Conservation (phyloP, 164 flowering plant genomes). For the Amborella trichopoda region DNA sequence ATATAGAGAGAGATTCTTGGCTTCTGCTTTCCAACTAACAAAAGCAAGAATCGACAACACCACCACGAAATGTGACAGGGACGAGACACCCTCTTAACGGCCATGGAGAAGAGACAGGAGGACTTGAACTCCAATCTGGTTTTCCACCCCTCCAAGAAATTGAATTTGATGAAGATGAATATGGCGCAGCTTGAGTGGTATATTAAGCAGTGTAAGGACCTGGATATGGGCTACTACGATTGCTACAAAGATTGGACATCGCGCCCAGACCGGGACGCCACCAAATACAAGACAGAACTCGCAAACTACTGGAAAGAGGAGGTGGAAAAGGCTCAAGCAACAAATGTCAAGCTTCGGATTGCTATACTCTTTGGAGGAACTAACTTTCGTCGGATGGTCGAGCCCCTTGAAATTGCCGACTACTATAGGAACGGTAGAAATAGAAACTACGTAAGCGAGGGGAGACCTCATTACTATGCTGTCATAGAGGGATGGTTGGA, state of each 20-base stretch:
- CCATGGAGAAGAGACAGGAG: too few species aligned
- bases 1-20: too few species aligned
- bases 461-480: too few species aligned
- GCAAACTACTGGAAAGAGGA: constrained; percentile 23
- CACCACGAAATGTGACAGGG: too few species aligned
- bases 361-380: constrained; percentile 28
- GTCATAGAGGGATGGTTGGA: too few species aligned
- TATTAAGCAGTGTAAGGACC: constrained; percentile 16
- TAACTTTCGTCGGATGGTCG: too few species aligned
- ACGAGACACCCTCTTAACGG: too few species aligned
- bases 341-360: constrained; percentile 7
- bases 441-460: too few species aligned
- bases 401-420: constrained; percentile 42
- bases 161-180: constrained; percentile 16
- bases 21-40: too few species aligned
- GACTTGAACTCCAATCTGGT: too few species aligned
- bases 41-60: too few species aligned
- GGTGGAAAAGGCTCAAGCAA: constrained; percentile 21
- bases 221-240: constrained; percentile 33
- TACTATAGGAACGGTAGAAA: constrained; percentile 22
- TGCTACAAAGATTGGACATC: constrained; percentile 9
- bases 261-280: constrained; percentile 6
- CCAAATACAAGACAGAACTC: constrained; percentile 10
- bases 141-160: constrained; percentile 12
- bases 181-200: constrained; percentile 39